phyloP scores from a whole-genome alignment of 306 rosid genomes.

The Vicia sativa region DNA sequence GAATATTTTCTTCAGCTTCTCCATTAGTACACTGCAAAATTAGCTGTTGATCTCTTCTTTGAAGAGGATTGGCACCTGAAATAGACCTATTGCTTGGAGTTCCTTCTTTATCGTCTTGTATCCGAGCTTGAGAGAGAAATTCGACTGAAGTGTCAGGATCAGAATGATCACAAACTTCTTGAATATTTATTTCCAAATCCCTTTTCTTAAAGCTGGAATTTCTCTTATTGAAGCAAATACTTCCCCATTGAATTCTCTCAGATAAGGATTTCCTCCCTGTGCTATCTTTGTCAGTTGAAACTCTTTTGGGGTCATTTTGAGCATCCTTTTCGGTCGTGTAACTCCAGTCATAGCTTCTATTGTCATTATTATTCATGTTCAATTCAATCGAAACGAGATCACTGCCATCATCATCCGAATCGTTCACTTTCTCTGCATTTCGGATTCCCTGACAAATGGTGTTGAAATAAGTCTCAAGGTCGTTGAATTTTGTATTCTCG shows the following conservation, averaged over 20 bases:
- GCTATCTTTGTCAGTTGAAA: conserved; percentile 62
- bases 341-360: conserved; percentile 67
- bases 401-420: conserved; percentile 55
- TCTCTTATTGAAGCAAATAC: conserved; percentile 80
- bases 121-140: conserved; percentile 42
- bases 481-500: conserved; percentile 55
- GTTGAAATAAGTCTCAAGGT: conserved; percentile 72
- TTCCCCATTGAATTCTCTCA: conserved; percentile 91
- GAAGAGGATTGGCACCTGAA: conserved; percentile 50
- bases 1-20: conserved; percentile 39
- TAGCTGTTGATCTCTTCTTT: conserved; percentile 37
- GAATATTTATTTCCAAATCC: conserved; percentile 52
- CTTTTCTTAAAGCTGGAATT: conserved; percentile 49
- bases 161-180: conserved; percentile 48
- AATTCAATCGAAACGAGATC: conserved; percentile 92
- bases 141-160: conserved; percentile 46
- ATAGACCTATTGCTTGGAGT: conserved; percentile 46
- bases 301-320: conserved; percentile 50
- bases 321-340: conserved; percentile 49
- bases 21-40: conserved; percentile 35
- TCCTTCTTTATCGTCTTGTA: conserved; percentile 50
- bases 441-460: conserved; percentile 55
- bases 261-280: conserved; percentile 74
- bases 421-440: conserved; percentile 39
- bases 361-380: conserved; percentile 75